phyloP scores from a whole-genome alignment of 768 basidiomycete species.

The Boletus barrowsii region DNA sequence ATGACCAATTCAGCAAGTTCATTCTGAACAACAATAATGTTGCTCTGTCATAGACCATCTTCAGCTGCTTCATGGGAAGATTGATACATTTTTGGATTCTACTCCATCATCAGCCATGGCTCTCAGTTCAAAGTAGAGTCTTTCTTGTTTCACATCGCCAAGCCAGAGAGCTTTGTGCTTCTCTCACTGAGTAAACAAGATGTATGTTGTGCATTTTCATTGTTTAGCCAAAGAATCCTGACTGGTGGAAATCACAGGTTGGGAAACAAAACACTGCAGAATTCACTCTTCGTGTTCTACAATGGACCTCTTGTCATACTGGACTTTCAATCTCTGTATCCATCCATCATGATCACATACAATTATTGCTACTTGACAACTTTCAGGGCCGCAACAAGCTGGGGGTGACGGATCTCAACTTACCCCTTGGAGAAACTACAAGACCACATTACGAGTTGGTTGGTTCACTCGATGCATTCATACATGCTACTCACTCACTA shows the following conservation, averaged over 20 bases:
- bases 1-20: too few species aligned
- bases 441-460: slow-evolving; percentile 73
- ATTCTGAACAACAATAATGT: too few species aligned
- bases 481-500: neutral
- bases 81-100: slow-evolving; percentile 98
- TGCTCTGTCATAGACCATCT: too few species aligned
- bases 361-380: slow-evolving; percentile 97
- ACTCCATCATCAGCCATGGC: slow-evolving; percentile 89
- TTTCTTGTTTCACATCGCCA: slow-evolving; percentile 96
- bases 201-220: slow-evolving; percentile 41
- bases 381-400: slow-evolving; percentile 88
- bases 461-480: neutral
- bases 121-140: slow-evolving; percentile 99
- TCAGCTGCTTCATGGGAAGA: too few species aligned
- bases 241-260: slow-evolving; percentile 51
- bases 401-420: slow-evolving; percentile 73
- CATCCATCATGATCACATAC: slow-evolving; percentile 97
- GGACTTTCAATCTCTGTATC: slow-evolving; percentile 96
- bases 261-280: slow-evolving; percentile 95
- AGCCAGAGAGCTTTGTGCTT: slow-evolving; percentile 90
- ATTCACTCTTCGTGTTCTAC: slow-evolving; percentile 90
- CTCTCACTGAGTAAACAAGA: slow-evolving; percentile 86
- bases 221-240: neutral
- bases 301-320: slow-evolving; percentile 88
- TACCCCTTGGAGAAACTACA: slow-evolving; percentile 65